phyloP scores from a whole-genome alignment of 2,329 filamentous ascomycete species.

The Xylaria sp. region DNA sequence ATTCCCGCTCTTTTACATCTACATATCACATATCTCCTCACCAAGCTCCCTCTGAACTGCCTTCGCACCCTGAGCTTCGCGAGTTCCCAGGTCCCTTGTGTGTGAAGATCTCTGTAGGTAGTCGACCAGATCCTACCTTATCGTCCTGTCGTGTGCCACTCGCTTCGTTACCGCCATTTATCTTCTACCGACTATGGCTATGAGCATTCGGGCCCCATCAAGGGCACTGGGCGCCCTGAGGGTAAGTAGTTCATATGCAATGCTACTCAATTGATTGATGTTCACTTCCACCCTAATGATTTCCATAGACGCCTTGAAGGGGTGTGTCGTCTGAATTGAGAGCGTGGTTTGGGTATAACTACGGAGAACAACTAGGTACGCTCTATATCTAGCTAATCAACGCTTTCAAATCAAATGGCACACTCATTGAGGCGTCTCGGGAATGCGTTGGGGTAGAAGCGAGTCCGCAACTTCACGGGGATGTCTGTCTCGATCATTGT shows the following conservation, averaged over 20 bases:
- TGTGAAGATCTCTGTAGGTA: conserved; percentile 8
- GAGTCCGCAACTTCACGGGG: not conserved
- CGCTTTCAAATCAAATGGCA: not conserved
- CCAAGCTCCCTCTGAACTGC: not conserved
- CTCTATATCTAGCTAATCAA: not conserved
- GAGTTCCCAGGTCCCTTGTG: not conserved
- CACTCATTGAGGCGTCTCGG: not conserved
- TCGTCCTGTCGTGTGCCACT: not conserved
- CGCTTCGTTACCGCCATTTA: not conserved
- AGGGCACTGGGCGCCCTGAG: conserved; percentile 71
- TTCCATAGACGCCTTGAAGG: not conserved
- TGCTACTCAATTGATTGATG: conserved; percentile 1
- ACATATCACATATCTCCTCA: not conserved
- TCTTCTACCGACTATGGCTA: conserved; percentile 62
- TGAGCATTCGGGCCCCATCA: conserved; percentile 69
- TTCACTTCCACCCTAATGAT: not conserved
- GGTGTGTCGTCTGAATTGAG: not conserved
- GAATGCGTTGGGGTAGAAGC: not conserved
- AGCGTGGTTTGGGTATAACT: not conserved
- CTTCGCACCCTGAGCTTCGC: not conserved
- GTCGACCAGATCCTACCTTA: not conserved
- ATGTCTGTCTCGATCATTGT: not conserved
- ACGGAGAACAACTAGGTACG: not conserved
- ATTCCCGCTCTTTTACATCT: not conserved
- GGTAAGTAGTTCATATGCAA: conserved; percentile 56